phyloP scores from a whole-genome alignment of 306 rosid species.

The Cucurbita argyrosperma region DNA sequence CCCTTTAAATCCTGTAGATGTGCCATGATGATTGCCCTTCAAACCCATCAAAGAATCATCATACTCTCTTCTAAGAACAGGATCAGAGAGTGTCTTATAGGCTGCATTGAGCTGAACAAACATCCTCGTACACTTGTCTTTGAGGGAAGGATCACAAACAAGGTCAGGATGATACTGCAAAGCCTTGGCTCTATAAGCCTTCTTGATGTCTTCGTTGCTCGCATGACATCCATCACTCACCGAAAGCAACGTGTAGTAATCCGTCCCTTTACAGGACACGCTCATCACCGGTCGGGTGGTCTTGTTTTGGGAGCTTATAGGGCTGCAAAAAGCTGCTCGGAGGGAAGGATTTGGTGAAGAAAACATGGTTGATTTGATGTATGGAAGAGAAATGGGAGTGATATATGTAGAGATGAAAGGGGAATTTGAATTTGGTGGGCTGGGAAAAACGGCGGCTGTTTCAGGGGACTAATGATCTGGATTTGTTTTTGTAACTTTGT shows the following conservation, averaged over 20 bases:
- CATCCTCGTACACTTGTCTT: slow-evolving; percentile 34
- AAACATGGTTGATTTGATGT: no score
- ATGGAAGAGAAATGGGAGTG: no score
- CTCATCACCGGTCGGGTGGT: no score
- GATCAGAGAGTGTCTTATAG: slow-evolving; percentile 35
- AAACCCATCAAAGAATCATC: slow-evolving; percentile 27
- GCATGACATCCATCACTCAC: slow-evolving; percentile 21
- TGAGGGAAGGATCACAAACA: slow-evolving; percentile 24
- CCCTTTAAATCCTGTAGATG: neutral
- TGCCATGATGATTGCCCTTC: neutral
- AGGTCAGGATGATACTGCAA: slow-evolving; percentile 45
- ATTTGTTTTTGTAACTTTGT: no score
- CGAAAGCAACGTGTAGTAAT: slow-evolving; percentile 32
- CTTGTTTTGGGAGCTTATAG: no score
- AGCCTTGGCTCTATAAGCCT: slow-evolving; percentile 46
- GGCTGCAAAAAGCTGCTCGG: no score
- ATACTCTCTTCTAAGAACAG: slow-evolving; percentile 26
- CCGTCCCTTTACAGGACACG: neutral
- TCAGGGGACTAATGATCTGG: no score
- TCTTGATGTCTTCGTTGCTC: slow-evolving; percentile 40
- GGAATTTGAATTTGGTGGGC: no score
- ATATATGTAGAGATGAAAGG: no score
- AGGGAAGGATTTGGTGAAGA: no score
- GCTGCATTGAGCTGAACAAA: slow-evolving; percentile 44
- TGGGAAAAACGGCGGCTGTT: no score